Evolutionary conservation across 768 basidiomycete genomes (phyloP).

Genomic region (Daedaleopsis sinensis): DNA sequence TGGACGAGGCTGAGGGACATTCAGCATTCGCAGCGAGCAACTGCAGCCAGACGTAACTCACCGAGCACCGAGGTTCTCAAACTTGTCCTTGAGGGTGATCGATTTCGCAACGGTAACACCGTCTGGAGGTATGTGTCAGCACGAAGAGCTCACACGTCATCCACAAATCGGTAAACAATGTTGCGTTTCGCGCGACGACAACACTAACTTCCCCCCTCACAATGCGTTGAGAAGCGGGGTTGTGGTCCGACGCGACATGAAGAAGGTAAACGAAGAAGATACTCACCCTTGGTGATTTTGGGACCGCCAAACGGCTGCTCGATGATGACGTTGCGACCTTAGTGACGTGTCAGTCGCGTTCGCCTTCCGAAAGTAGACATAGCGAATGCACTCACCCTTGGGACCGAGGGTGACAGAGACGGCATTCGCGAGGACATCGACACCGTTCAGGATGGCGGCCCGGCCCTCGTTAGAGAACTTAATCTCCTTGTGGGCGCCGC

Average conservation of each 20-base stretch:
- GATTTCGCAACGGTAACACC: slow-evolving; percentile 98
- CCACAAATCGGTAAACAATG: background rate
- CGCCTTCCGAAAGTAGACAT: background rate
- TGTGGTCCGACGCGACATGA: background rate
- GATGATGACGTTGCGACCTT: slow-evolving; percentile 97
- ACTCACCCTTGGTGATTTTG: slow-evolving; percentile 93
- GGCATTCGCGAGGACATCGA: slow-evolving; percentile 95
- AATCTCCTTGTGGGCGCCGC: slow-evolving; percentile 93
- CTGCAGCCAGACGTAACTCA: slow-evolving; percentile 41
- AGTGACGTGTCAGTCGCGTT: slow-evolving; percentile 19
- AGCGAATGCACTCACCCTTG: slow-evolving; percentile 61
- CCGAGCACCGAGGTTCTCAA: slow-evolving; percentile 98
- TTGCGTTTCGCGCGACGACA: background rate
- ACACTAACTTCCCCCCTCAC: too few species aligned
- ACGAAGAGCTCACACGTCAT: background rate
- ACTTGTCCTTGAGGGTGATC: slow-evolving; percentile 94
- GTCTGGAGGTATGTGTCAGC: slow-evolving; percentile 48
- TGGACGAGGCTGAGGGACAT: slow-evolving; percentile 71
- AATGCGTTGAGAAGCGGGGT: too few species aligned
- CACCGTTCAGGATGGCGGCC: slow-evolving; percentile 91
- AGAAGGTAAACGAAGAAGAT: background rate
- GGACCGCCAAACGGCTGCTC: slow-evolving; percentile 89
- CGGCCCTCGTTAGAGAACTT: slow-evolving; percentile 96
- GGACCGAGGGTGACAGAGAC: slow-evolving; percentile 96
- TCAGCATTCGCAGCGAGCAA: slow-evolving; percentile 8